Evolutionary conservation across 257 asterid genomes (phyloP), one percentile per base, ranked within the genome.

Genomic region (Solanum etuberosum): DNA sequence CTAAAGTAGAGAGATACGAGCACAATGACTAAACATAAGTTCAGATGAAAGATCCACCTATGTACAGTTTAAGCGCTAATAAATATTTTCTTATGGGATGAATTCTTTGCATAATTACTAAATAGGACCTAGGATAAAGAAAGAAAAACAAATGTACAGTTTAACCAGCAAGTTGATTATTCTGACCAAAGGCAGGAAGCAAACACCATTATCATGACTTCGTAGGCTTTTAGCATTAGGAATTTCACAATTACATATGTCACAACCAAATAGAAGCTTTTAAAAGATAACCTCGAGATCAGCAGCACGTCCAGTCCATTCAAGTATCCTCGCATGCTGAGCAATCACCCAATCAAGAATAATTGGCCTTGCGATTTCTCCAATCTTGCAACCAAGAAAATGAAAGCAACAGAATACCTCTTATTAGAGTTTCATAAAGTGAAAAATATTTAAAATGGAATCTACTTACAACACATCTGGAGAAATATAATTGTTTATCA

Each of bases 301-400:
- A 93, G 93, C 95, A 91, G 98, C 94, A 85, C 99, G 97, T 18
- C 98, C 97, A 83, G 98, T 95, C 99, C 99, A 95, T 89, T 97
- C 98, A 88, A 97, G 94, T 89, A 94, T 93, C 87, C 95, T 93
- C 74, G 89, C 94, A 86, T 95, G 94, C 89, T 97, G 99, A 67
- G 96, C 94, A 71, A 97, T 97, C 87, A 97, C 94, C 99, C 99
- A 97, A 87, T 97, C 99, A 90, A 95, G 98, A 91, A 97, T 90
- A 89, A 95, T 89, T 89, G 99, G 91, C 91, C 92, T 92, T 34
- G 98, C 91, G 88, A 97, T 83, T 90, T 93, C 98, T 81, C 94
- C 93, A 84, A 97, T 95, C 99, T 97, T 92, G 85, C 67, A 77
- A 27, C 42, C 85, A 80, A 16, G 67, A 80, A 78, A 89, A 89